These are phyloP conservation scores for Neofusicoccum parvum DNA, from an alignment of 2,329 filamentous ascomycete genomes.

Conservation along the genomic window DNA sequence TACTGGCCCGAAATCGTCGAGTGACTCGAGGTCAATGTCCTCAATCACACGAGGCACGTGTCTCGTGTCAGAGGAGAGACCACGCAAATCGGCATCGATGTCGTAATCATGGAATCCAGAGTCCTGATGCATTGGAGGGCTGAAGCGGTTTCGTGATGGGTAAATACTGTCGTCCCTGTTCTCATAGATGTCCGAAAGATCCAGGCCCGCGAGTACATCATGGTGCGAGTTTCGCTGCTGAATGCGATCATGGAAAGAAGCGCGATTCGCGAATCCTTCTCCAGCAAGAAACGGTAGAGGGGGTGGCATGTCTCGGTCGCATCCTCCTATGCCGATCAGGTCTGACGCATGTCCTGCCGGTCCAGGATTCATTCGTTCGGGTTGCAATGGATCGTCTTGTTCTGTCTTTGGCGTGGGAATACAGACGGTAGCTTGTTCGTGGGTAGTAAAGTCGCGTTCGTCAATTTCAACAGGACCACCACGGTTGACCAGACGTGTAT, in stretches of 20 bases:
- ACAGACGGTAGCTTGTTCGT: slow-evolving; percentile 38
- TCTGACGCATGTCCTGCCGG: slow-evolving; percentile 5
- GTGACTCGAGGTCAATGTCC: background rate
- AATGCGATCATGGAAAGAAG: slow-evolving; percentile 39
- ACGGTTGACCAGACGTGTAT: slow-evolving; percentile 39
- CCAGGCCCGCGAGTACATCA: background rate
- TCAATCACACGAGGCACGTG: background rate
- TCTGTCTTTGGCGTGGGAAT: slow-evolving; percentile 38
- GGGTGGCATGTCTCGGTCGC: background rate
- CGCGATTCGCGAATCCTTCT: slow-evolving; percentile 25
- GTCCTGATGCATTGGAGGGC: slow-evolving; percentile 38
- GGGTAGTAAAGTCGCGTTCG: slow-evolving; percentile 34
- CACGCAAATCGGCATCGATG: background rate
- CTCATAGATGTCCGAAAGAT: slow-evolving; percentile 29
- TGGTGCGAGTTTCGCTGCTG: slow-evolving; percentile 29
- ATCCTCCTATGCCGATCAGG: background rate
- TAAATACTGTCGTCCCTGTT: background rate
- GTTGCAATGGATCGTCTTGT: slow-evolving; percentile 31
- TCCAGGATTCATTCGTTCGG: background rate
- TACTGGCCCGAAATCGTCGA: background rate
- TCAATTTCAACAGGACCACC: slow-evolving; percentile 32
- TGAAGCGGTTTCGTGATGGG: slow-evolving; percentile 22
- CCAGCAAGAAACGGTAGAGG: background rate
- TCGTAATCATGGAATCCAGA: slow-evolving; percentile 38
- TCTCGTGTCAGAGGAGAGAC: background rate